Conservation (phyloP, 306 rosid genomes). For the Prunus mira region DNA sequence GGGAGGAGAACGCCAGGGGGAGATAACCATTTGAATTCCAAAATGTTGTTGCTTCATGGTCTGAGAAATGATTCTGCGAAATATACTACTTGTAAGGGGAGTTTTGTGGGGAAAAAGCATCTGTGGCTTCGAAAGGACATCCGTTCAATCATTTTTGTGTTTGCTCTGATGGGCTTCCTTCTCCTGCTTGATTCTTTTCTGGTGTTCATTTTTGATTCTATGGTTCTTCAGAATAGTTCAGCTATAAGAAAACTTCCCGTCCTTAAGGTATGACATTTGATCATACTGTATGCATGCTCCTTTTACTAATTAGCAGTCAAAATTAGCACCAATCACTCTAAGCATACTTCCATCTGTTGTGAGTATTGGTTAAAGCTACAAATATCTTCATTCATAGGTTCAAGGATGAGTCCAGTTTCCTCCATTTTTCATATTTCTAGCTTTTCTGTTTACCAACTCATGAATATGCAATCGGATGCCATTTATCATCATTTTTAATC, state of each 20-base stretch:
- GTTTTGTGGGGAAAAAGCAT: conserved; percentile 48
- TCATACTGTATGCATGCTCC: background rate
- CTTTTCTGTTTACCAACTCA: no score
- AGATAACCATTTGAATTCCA: conserved; percentile 50
- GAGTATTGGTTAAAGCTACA: no score
- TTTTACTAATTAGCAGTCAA: no score
- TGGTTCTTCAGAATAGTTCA: conserved; percentile 35
- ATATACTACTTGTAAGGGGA: conserved; percentile 48
- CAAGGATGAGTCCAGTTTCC: no score
- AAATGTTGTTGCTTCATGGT: conserved; percentile 46
- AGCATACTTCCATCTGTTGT: no score
- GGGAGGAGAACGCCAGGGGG: conserved; percentile 57
- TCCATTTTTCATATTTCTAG: no score
- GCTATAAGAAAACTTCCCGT: conserved; percentile 36
- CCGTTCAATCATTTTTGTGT: conserved; percentile 49
- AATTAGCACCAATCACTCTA: no score
- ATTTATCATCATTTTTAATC: background rate
- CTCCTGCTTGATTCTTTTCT: conserved; percentile 71
- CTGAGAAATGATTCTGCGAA: conserved; percentile 56
- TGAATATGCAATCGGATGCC: no score
- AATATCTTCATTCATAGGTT: no score
- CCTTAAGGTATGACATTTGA: conserved; percentile 1
- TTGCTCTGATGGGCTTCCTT: conserved; percentile 60
- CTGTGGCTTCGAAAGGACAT: conserved; percentile 61
- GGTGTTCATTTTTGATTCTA: conserved; percentile 56